phyloP scores from a whole-genome alignment of 148 eudicot species.

The Persicaria maculosa region DNA sequence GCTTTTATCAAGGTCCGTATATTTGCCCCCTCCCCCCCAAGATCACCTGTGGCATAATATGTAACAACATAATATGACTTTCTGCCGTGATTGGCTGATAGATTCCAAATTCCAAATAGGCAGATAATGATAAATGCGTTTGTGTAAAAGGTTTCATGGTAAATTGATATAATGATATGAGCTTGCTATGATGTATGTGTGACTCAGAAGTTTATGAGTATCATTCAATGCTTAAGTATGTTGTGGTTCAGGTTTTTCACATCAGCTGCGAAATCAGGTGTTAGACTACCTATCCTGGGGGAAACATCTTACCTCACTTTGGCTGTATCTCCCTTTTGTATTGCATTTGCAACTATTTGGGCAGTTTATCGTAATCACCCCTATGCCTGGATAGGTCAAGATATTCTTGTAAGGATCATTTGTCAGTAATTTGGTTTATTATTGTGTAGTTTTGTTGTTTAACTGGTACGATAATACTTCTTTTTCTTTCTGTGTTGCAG shows the following conservation, averaged over 20 bases:
- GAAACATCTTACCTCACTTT: constrained; percentile 68
- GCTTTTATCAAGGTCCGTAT: constrained; percentile 54
- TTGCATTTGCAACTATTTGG: constrained; percentile 65
- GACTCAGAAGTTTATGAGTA: background rate
- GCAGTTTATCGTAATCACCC: constrained; percentile 45
- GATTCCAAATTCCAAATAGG: no score
- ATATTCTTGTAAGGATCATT: constrained; percentile 65
- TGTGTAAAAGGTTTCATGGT: no score
- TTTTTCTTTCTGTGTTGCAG: constrained; percentile 27
- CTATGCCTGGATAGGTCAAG: constrained; percentile 91
- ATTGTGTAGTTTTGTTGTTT: background rate
- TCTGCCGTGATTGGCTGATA: no score
- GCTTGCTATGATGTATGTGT: background rate
- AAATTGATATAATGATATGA: background rate
- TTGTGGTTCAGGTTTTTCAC: constrained; percentile 52
- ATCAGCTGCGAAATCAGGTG: constrained; percentile 40
- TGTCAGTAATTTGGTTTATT: background rate
- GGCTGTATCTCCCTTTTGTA: constrained; percentile 80
- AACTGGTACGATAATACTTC: background rate
- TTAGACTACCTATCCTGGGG: constrained; percentile 70
- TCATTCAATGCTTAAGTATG: background rate
- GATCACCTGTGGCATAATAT: no score
- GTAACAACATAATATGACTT: no score
- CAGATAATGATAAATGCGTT: no score
- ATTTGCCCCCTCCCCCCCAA: background rate